These are phyloP conservation scores for Xerophyta viscosa DNA, from an alignment of 106 monocot species.

Conservation along the genomic window DNA sequence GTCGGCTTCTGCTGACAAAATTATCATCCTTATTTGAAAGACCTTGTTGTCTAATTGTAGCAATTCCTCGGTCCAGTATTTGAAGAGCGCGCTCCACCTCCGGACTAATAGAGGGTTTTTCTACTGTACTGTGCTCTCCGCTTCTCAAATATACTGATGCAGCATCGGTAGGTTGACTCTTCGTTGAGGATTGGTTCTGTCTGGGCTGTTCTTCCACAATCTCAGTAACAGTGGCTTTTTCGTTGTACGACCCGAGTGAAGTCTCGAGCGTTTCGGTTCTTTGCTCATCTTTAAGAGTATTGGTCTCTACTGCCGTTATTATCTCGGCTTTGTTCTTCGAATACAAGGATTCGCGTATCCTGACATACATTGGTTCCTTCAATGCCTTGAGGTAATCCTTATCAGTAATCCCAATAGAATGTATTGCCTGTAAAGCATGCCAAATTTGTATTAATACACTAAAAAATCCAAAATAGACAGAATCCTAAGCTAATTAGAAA, in stretches of 20 bases:
- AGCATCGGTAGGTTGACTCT: constrained; percentile 14
- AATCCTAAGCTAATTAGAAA: too few species aligned
- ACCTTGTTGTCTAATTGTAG: constrained; percentile 15
- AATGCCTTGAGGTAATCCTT: constrained; percentile 35
- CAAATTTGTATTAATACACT: too few species aligned
- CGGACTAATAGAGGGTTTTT: constrained; percentile 10
- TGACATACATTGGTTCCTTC: constrained; percentile 41
- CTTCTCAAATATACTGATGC: too few species aligned
- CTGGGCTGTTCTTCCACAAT: neutral
- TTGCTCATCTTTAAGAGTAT: too few species aligned
- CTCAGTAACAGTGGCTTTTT: too few species aligned
- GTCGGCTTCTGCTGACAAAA: neutral
- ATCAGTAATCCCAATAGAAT: constrained; percentile 31
- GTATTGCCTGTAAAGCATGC: constrained; percentile 29
- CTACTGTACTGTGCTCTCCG: neutral
- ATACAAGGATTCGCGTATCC: constrained; percentile 30
- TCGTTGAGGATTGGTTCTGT: constrained; percentile 20
- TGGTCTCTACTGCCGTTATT: too few species aligned
- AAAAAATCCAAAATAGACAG: too few species aligned
- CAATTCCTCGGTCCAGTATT: constrained; percentile 35
- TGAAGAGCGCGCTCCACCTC: constrained; percentile 43
- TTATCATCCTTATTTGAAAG: neutral
- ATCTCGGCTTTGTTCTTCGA: neutral
- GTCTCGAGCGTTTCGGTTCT: neutral
- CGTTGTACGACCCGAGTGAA: neutral